Conservation (phyloP, 2,329 filamentous ascomycete species). For the Alternaria ethzedia region DNA sequence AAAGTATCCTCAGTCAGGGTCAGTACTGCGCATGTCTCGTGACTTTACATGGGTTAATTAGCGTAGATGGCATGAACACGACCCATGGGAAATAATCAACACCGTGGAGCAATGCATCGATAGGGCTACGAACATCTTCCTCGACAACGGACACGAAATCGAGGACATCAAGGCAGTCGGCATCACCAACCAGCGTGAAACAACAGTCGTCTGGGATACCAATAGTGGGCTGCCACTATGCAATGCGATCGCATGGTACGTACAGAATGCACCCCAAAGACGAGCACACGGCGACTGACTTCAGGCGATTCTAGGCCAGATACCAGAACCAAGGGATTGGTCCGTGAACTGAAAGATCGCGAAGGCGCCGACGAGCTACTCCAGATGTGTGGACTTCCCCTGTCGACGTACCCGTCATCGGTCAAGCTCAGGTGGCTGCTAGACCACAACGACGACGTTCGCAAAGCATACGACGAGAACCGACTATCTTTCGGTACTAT, state of each 20-base stretch:
- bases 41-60: constrained; percentile 18
- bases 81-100: constrained; percentile 75
- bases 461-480: constrained; percentile 76
- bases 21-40: constrained; percentile 47
- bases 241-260: constrained; percentile 81
- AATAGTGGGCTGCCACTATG: constrained; percentile 79
- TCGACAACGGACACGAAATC: constrained; percentile 69
- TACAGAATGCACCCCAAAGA: background rate
- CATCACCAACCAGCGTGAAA: constrained; percentile 91
- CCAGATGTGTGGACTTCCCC: constrained; percentile 77
- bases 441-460: constrained; percentile 71
- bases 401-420: constrained; percentile 87
- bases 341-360: constrained; percentile 75
- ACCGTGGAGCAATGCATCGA: constrained; percentile 83
- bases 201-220: constrained; percentile 83
- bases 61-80: constrained; percentile 85
- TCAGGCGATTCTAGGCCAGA: constrained; percentile 61
- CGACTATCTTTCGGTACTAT: constrained; percentile 84
- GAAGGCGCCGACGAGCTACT: constrained; percentile 72
- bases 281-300: constrained; percentile 4
- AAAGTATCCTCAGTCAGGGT: constrained; percentile 85
- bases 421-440: constrained; percentile 87
- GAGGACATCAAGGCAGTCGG: constrained; percentile 78
- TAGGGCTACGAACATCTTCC: constrained; percentile 73
- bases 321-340: constrained; percentile 76